Base-by-base conservation (phyloP, 1,284 basidiomycete species). In the Trametes versicolor region DNA sequence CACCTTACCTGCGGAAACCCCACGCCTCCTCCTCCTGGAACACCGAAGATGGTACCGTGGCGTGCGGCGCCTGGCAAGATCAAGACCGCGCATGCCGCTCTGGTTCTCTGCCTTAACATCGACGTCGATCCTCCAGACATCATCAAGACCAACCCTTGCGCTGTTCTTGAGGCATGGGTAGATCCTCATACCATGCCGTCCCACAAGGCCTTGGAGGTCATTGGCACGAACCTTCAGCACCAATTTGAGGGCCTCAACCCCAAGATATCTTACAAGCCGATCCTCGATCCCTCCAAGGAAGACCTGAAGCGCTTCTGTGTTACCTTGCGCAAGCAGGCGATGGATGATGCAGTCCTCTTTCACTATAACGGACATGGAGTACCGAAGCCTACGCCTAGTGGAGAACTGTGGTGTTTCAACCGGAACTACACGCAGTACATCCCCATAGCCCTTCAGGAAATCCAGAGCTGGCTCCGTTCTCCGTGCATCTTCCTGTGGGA, bases 291-390 rank as follows among this genome's bases (percentile, higher is more conserved):
- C 10, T 94, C 95, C 0, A 92, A 97, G 69, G 97, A 99, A 74
- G 97, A 99, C 73, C 87, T 97, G 49, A 94, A 95, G 75, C 91
- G 94, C 62, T 95, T 96, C 74, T 98, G 96, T 76, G 87, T 92
- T 64, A 90, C 87, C 39, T 80, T 98, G 58, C 90, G 97, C 61
- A 94, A 93, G 74, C 89, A 91, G 59, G 96, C 97, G 2, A 95
- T 96, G 75, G 94, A 97, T 58, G 98, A 99, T 75, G 91, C 98
- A 1, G 91, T 96, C 13, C 83, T 99, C 41, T 98, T 99, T 79
- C 97, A 99, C 80, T 99, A 99, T 82, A 99, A 99, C 73, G 98
- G 97, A 2, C 98, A 98, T 71, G 97, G 97, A 37, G 97, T 99
- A 17, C 97, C 98, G 1, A 97, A 96, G 74, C 98, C 97, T 2